Evolutionary conservation across 2,329 filamentous ascomycete genomes (phyloP), one percentile per base, ranked within the genome.

Genomic region (Lasiodiplodia sp.): DNA sequence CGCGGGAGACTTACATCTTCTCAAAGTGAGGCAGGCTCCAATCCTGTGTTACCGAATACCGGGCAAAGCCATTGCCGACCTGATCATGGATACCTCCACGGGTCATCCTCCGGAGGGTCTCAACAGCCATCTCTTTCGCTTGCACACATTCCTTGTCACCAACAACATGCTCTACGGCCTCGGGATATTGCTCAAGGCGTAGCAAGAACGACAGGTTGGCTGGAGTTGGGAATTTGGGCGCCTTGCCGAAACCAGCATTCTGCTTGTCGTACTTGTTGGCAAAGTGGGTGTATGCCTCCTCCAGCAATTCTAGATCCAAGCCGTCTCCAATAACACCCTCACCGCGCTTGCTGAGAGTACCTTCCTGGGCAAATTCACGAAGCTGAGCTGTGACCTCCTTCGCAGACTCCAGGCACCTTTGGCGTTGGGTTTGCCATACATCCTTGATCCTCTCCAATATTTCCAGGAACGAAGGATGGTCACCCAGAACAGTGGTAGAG

Each of bases 1-100:
- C 4, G 34, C 2, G 16, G 44, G 23, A 23, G 53, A 66, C 76
- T 68, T 69, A 78, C 87, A 98, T 94, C 83, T 98, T 98, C 82
- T 99, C 96, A 74, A 98, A 99, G 78, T 97, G 94, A 12, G 96
- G 96, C 57, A 98, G 83, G 71, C 91, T 92, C 96, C 96, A 99
- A 80, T 98, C 92, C 16, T 89, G 84, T 0, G 95, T 98, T 8
- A 97, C 91, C 16, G 93, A 97, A 77, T 97, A 97, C 64, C 95
- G 88, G 47, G 91, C 88, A 74, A 94, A 93, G 7, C 92, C 92
- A 75, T 92, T 87, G 53, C 92, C 92, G 70, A 95, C 87, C 70
- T 92, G 91, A 74, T 94, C 92, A 71, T 92, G 87, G 65, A 92
- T 89, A 16, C 89, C 90, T 23, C 90, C 90, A 60, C 87, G 86